phyloP scores from a whole-genome alignment of 139 green algal genomes.

The Chlamydomonas incerta region DNA sequence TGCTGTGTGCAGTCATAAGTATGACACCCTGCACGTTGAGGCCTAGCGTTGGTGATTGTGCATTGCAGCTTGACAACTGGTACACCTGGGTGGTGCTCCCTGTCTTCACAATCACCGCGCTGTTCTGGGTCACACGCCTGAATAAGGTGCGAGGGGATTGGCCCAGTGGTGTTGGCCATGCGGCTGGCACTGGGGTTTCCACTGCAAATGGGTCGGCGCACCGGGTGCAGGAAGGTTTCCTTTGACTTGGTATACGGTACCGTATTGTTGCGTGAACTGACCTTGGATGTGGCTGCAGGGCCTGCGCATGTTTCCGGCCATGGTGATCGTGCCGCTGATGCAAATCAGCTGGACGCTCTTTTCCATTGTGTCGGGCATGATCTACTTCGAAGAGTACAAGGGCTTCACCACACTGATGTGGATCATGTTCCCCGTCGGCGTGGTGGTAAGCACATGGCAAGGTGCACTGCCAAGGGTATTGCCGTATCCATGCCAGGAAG shows the following conservation, averaged over 20 bases:
- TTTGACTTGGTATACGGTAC: too few relatives aligned
- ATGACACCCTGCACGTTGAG: too few relatives aligned
- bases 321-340: constrained; percentile 88
- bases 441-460: constrained; percentile 48
- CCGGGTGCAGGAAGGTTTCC: too few relatives aligned
- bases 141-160: constrained; percentile 72
- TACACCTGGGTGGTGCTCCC: constrained; percentile 85
- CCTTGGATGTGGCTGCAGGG: too few relatives aligned
- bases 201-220: too few relatives aligned
- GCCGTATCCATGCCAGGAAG: background rate
- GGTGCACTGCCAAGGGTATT: too few relatives aligned
- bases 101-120: constrained; percentile 75
- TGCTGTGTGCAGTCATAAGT: too few relatives aligned
- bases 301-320: constrained; percentile 80
- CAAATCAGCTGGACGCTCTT: constrained; percentile 90
- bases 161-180: too few relatives aligned
- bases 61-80: constrained; percentile 75
- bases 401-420: constrained; percentile 62
- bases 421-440: constrained; percentile 82
- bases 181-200: too few relatives aligned
- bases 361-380: constrained; percentile 76
- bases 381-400: constrained; percentile 88
- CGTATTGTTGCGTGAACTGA: too few relatives aligned
- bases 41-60: too few relatives aligned
- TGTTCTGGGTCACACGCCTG: constrained; percentile 85